Conservation (phyloP, 202 grass and related monocot species). For the Thinopyrum obtusiflorum region DNA sequence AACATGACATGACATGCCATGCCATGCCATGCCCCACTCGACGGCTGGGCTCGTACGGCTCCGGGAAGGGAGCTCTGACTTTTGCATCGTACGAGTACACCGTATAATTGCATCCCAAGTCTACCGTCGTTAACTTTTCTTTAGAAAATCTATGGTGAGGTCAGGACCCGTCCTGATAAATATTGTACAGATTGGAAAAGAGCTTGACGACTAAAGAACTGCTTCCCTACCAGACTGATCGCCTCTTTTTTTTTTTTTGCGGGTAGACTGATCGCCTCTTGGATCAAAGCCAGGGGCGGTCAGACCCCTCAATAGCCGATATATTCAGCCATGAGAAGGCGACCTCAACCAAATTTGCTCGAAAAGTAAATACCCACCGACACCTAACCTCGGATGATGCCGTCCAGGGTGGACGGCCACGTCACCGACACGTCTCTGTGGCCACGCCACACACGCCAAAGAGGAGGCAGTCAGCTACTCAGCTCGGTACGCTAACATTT, state of each 20-base stretch:
- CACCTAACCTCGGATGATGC: too few relatives aligned
- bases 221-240: not conserved
- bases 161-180: not conserved
- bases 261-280: not conserved
- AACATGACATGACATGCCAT: not conserved
- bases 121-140: not conserved
- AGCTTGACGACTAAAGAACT: not conserved
- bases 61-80: not conserved
- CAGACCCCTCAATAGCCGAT: not conserved
- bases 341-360: not conserved
- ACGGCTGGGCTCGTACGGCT: not conserved
- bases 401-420: too few relatives aligned
- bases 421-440: not conserved
- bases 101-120: not conserved
- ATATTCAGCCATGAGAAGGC: too few relatives aligned
- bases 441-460: not conserved
- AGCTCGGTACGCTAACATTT: too few relatives aligned
- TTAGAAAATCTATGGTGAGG: not conserved
- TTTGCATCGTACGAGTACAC: not conserved
- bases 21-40: too few relatives aligned
- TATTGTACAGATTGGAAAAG: not conserved
- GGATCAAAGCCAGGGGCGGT: not conserved
- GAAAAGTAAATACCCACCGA: too few relatives aligned
- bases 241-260: too few relatives aligned
- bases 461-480: accelerated